Percentiles rank a stretch among this genome's conserved stretches.
These are phyloP conservation scores for Alternaria gaisen DNA, from an alignment of 2,329 filamentous ascomycete genomes.

Conservation along the genomic window DNA sequence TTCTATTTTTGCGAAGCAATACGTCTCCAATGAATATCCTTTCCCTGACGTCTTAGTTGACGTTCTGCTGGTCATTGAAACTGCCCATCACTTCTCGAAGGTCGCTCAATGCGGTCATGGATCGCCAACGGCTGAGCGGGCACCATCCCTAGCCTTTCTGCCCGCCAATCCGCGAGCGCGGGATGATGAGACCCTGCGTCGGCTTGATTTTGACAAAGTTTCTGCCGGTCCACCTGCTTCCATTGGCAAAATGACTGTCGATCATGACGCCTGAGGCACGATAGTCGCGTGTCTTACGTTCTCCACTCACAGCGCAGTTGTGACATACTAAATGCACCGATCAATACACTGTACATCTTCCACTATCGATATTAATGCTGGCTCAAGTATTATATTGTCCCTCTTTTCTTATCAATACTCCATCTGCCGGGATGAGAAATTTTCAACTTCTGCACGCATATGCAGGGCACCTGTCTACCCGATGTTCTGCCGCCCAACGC, in stretches of 20 bases:
- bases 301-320: constrained; percentile 15
- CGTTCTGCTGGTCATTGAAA: constrained; percentile 19
- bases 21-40: constrained; percentile 20
- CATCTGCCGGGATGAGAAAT: background rate
- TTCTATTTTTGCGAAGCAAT: constrained; percentile 31
- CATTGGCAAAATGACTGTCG: constrained; percentile 25
- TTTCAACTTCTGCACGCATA: background rate
- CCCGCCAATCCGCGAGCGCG: constrained; percentile 28
- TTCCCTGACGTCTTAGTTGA: constrained; percentile 21
- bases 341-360: constrained; percentile 9
- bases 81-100: constrained; percentile 26
- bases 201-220: constrained; percentile 33
- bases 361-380: background rate
- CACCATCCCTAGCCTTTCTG: constrained; percentile 27
- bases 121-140: constrained; percentile 32
- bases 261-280: constrained; percentile 46
- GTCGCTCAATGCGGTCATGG: constrained; percentile 28
- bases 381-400: background rate
- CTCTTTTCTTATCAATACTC: background rate
- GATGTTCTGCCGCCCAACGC: constrained; percentile 10
- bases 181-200: constrained; percentile 38
- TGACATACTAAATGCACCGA: constrained; percentile 6
- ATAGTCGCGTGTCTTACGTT: constrained; percentile 13
- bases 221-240: constrained; percentile 30
- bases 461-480: constrained; percentile 8